These are phyloP conservation scores for Chaetomium strumarium DNA, from an alignment of 2,329 filamentous ascomycete genomes.

Conservation along the genomic window DNA sequence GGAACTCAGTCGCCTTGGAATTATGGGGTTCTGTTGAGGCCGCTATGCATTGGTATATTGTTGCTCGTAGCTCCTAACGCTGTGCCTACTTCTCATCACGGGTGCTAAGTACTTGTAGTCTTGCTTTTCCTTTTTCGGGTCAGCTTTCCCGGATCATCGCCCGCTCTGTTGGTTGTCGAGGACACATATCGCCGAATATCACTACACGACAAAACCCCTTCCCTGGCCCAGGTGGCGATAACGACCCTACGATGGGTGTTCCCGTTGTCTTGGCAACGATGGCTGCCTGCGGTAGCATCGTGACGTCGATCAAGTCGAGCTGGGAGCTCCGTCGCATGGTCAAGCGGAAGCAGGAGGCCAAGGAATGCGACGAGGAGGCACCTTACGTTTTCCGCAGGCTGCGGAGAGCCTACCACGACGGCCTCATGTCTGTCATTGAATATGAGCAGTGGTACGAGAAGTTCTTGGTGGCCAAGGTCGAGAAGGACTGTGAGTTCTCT, in stretches of 20 bases:
- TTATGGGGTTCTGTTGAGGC: neutral
- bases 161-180: neutral
- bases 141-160: neutral
- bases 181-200: neutral
- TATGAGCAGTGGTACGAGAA: slow-evolving; percentile 28
- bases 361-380: slow-evolving; percentile 21
- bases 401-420: slow-evolving; percentile 21
- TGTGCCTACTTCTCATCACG: no score
- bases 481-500: slow-evolving; percentile 25
- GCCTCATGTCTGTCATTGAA: slow-evolving; percentile 22
- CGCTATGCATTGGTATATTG: no score
- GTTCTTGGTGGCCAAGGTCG: slow-evolving; percentile 25
- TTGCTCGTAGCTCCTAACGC: no score
- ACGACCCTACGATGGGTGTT: slow-evolving; percentile 20
- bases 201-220: neutral
- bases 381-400: slow-evolving; percentile 21
- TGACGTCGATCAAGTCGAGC: slow-evolving; percentile 28
- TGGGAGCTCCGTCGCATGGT: slow-evolving; percentile 29
- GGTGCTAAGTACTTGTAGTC: no score
- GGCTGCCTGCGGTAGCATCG: slow-evolving; percentile 27
- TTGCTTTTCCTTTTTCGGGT: no score
- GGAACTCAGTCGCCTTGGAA: neutral
- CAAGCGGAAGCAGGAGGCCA: slow-evolving; percentile 25
- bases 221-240: neutral
- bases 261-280: slow-evolving; percentile 24